phyloP scores from a whole-genome alignment of 2,329 filamentous ascomycete genomes.

The Aureobasidium namibiae region DNA sequence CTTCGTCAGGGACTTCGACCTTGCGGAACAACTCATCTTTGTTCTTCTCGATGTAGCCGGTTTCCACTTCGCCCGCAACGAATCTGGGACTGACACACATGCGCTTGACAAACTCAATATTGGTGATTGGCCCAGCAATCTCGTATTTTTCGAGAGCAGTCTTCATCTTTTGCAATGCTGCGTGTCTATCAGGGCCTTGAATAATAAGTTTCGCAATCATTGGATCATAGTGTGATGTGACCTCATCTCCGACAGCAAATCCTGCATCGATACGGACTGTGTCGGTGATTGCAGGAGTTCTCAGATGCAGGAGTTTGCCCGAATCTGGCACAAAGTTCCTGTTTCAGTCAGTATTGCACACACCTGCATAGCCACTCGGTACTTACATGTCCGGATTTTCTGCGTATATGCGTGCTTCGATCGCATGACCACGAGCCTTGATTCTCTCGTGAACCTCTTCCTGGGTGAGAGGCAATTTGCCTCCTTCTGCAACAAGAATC shows the following conservation, averaged over 20 bases:
- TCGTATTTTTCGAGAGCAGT: conserved; percentile 81
- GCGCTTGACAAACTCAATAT: conserved; percentile 91
- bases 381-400: conserved; percentile 69
- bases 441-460: conserved; percentile 62
- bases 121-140: conserved; percentile 85
- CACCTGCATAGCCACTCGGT: neutral
- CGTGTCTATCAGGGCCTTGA: conserved; percentile 65
- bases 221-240: conserved; percentile 91
- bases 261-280: conserved; percentile 88
- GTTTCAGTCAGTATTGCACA: neutral
- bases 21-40: conserved; percentile 67
- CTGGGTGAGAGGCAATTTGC: conserved; percentile 58
- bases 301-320: conserved; percentile 74
- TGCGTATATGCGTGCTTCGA: conserved; percentile 94
- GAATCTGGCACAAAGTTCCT: conserved; percentile 89
- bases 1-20: conserved; percentile 56
- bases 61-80: conserved; percentile 81
- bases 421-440: conserved; percentile 68
- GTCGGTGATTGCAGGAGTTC: conserved; percentile 58
- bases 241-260: conserved; percentile 82
- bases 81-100: conserved; percentile 77
- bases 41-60: conserved; percentile 91
- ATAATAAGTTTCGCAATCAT: conserved; percentile 99
- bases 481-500: conserved; percentile 71
- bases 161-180: conserved; percentile 74